Percentiles rank a stretch among this genome's conserved stretches.
Conservation (phyloP, 2,329 filamentous ascomycete species). For the Mollisia scopiformis region DNA sequence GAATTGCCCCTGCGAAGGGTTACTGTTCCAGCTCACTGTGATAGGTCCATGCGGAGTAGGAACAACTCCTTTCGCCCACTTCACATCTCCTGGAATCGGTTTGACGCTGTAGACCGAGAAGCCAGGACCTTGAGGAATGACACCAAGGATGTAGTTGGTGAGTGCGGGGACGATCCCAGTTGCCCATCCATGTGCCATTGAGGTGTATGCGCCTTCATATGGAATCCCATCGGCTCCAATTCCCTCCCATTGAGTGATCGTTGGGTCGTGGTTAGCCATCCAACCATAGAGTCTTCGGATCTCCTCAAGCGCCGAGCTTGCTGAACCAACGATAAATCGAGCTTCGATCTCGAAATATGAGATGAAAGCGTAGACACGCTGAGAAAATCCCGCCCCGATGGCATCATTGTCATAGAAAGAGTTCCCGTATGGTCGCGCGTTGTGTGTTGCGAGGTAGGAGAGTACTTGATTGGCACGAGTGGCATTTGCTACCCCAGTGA, state of each 20-base stretch:
- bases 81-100: slow-evolving; percentile 41
- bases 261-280: slow-evolving; percentile 51
- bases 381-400: slow-evolving; percentile 41
- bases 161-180: slow-evolving; percentile 53
- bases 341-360: slow-evolving; percentile 57
- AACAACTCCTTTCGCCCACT: slow-evolving; percentile 48
- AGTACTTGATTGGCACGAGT: slow-evolving; percentile 40
- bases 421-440: slow-evolving; percentile 48
- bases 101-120: slow-evolving; percentile 46
- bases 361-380: slow-evolving; percentile 54
- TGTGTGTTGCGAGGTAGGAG: slow-evolving; percentile 42
- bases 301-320: slow-evolving; percentile 46
- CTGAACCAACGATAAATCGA: slow-evolving; percentile 43
- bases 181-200: slow-evolving; percentile 54
- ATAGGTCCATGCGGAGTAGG: slow-evolving; percentile 45
- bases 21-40: slow-evolving; percentile 42
- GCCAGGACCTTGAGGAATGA: slow-evolving; percentile 47
- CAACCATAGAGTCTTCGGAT: slow-evolving; percentile 51
- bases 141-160: slow-evolving; percentile 49
- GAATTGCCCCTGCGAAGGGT: slow-evolving; percentile 25
- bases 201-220: slow-evolving; percentile 51
- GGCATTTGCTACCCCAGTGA: slow-evolving; percentile 40
- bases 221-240: slow-evolving; percentile 46
- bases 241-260: slow-evolving; percentile 54
- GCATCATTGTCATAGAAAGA: slow-evolving; percentile 53